Percentiles rank a stretch among this genome's conserved stretches.
Evolutionary conservation across 208 protist species (phyloP).

Genomic region (Acanthamoeba royreba): DNA sequence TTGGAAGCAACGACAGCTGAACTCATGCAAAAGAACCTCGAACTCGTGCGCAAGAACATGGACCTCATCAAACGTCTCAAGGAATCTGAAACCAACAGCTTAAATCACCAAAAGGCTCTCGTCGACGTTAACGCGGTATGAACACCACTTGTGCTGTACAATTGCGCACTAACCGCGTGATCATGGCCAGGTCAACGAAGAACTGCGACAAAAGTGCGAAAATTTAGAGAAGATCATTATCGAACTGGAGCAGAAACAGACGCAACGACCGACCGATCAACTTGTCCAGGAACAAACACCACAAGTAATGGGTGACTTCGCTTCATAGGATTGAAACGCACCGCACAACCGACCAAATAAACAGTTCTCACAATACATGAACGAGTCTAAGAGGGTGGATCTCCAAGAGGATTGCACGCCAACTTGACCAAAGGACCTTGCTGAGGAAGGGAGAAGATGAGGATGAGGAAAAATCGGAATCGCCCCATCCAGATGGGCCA

Average conservation of each 20-base stretch:
- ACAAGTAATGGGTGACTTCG: neutral
- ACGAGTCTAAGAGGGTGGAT: no score
- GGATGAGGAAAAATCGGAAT: no score
- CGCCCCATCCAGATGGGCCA: no score
- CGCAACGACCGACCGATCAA: no score
- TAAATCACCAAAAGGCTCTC: neutral
- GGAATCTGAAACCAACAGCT: neutral
- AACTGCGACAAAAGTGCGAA: neutral
- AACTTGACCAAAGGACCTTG: no score
- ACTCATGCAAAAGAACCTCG: neutral
- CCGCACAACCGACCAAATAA: no score
- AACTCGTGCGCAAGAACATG: neutral
- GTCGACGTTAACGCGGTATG: neutral
- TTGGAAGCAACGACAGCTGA: neutral
- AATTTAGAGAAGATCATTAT: neutral
- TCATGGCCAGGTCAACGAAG: neutral
- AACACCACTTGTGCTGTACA: neutral
- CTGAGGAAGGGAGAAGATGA: no score
- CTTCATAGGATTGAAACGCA: neutral
- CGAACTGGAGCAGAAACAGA: neutral
- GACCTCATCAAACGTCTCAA: neutral
- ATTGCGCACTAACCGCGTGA: neutral
- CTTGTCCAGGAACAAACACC: neutral
- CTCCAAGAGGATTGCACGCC: no score
- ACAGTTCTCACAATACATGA: no score